Base-by-base conservation (phyloP, 1,284 basidiomycete genomes). In the Ustilago tritici region DNA sequence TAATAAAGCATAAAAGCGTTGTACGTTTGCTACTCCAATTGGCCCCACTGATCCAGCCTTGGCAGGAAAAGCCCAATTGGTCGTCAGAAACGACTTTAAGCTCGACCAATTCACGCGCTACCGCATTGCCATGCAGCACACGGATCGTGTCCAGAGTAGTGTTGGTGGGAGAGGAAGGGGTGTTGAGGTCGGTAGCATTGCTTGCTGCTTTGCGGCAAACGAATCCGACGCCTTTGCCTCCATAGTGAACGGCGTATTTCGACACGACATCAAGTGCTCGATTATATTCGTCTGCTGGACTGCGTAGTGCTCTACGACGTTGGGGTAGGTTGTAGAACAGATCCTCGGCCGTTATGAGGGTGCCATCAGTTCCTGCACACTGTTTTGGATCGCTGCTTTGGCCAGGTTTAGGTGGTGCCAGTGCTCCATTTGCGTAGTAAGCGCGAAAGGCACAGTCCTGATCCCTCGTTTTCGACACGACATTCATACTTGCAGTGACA, bases 241-340 rank as follows among this genome's bases (percentile, higher is more conserved):
- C 84, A 50, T 82, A 86, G 61, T 86, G 84, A 6, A 86, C 71
- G 0, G 97, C 94, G 82, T 99, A 99, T 75, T 93, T 93, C 1
- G 93, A 93, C n/a, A 98, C 89, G 6, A 99, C 93, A 77, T 98
- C 95, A 2, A 98, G 89, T 41, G 98, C 94, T 31, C 93, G 91
- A 9, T 92, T 90, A 86, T 98, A 99, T 85, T 99, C 97, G 75
- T 99, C 97, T 0, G 94, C 92, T 1, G 92, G 87, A 60, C 91
- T 93, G 59, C 93, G 91, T 65, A 99, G 89, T 0, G 95, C 93
- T 10, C 94, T 91, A 38, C 95, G 90, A 46, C 97, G 92, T 17
- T 93, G 92, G 0, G 95, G 94, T 1, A 92, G 94, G 78, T 98
- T 98, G 88, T 94, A 97, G 86, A 99, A 99, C 38, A 99, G 88